Conservation (phyloP, 2,329 filamentous ascomycete species). For the Emericellopsis cladophorae region DNA sequence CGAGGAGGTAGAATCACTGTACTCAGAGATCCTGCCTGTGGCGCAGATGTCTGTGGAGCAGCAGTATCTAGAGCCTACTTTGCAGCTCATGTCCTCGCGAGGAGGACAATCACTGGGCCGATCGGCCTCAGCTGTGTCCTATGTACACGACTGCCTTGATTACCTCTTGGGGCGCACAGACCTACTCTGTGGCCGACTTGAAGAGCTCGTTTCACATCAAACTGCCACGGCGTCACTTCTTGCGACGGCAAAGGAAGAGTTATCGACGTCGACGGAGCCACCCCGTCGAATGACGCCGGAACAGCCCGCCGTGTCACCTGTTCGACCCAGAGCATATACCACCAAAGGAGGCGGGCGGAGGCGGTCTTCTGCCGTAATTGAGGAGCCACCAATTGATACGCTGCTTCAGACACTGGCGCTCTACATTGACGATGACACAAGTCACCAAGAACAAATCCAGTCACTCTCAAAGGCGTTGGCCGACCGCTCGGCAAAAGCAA, state of each 20-base stretch:
- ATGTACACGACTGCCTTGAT: conserved; percentile 40
- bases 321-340: conserved; percentile 16
- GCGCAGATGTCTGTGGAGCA: conserved; percentile 60
- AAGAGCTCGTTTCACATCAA: conserved; percentile 33
- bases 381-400: conserved; percentile 28
- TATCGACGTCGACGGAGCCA: conserved; percentile 14
- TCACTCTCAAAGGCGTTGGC: conserved; percentile 20
- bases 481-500: conserved; percentile 27
- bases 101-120: conserved; percentile 29
- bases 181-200: conserved; percentile 25
- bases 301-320: conserved; percentile 18
- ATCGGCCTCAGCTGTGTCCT: conserved; percentile 33
- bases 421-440: conserved; percentile 17
- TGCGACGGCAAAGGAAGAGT: conserved; percentile 28
- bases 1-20: conserved; percentile 56
- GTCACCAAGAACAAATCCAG: conserved; percentile 11
- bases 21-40: conserved; percentile 56
- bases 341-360: conserved; percentile 12
- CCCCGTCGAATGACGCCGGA: conserved; percentile 9
- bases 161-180: conserved; percentile 35
- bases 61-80: conserved; percentile 50
- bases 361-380: conserved; percentile 20
- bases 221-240: conserved; percentile 23
- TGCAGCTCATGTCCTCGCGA: conserved; percentile 28
- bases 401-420: conserved; percentile 36